Conservation (phyloP, 495 filamentous ascomycete genomes). For the Podospora fimiseda region DNA sequence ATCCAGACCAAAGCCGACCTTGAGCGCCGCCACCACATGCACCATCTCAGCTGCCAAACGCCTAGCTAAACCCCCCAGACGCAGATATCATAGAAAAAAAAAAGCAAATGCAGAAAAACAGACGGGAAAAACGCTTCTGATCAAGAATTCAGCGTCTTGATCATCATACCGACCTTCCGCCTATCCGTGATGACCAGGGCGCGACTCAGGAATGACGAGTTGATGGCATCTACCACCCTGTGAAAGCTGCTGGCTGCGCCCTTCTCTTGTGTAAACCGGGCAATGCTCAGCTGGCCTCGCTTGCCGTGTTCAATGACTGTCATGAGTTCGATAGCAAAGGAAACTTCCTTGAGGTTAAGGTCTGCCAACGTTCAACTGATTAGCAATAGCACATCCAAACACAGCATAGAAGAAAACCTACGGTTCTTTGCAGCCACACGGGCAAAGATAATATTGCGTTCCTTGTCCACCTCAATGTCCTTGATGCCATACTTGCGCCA, state of each 20-base stretch:
- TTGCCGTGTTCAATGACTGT: conserved; percentile 75
- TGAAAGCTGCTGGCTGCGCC: conserved; percentile 83
- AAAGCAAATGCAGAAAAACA: not conserved
- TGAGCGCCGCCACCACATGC: too few relatives aligned
- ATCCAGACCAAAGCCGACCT: too few relatives aligned
- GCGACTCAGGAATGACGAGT: conserved; percentile 50
- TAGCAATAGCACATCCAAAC: conserved; percentile 19
- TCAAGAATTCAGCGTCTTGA: conserved; percentile 47
- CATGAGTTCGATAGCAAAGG: conserved; percentile 77
- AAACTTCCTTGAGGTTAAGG: conserved; percentile 67
- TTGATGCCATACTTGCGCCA: conserved; percentile 77
- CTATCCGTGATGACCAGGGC: conserved; percentile 65
- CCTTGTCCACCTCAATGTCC: conserved; percentile 67
- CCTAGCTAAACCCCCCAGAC: not conserved
- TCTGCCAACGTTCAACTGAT: conserved; percentile 35
- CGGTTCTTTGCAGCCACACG: conserved; percentile 68
- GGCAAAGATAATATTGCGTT: conserved; percentile 65
- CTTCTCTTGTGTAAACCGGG: conserved; percentile 77
- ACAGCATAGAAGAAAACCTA: conserved; percentile 42
- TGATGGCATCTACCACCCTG: conserved; percentile 69
- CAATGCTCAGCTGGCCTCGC: conserved; percentile 61
- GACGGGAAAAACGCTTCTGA: not conserved
- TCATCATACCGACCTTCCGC: conserved; percentile 61
- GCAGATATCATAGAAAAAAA: not conserved
- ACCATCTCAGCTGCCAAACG: not conserved